Percentiles rank a stretch among this genome's conserved stretches.
Evolutionary conservation across 169 alveolate genomes (phyloP).

Genomic region (Perkinsus chesapeaki): DNA sequence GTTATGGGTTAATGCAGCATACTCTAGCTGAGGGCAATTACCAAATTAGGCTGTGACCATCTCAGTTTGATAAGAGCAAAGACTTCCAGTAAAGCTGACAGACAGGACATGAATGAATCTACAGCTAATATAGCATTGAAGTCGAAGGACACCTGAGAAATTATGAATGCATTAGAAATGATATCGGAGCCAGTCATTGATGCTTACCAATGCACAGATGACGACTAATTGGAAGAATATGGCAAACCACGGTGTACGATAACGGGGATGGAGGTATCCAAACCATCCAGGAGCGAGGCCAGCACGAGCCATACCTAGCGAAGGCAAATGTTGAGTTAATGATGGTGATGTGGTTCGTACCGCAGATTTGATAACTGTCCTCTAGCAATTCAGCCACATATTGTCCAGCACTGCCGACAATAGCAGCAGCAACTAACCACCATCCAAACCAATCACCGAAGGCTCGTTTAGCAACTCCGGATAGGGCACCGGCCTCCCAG

Average conservation of each 20-base stretch:
- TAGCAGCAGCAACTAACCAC: neutral
- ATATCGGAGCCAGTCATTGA: neutral
- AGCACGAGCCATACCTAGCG: neutral
- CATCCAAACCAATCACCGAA: neutral
- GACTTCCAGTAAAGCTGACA: neutral
- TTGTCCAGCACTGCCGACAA: constrained; percentile 8
- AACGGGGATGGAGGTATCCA: neutral
- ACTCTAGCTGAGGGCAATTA: neutral
- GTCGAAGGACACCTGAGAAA: neutral
- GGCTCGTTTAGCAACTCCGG: neutral
- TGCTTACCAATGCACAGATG: neutral
- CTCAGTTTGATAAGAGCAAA: neutral
- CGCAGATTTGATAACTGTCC: constrained; percentile 5
- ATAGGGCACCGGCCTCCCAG: constrained; percentile 5
- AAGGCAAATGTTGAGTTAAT: neutral
- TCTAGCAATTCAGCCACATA: constrained; percentile 9
- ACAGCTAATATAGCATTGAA: neutral
- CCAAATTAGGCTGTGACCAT: neutral
- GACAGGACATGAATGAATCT: neutral
- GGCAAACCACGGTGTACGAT: neutral
- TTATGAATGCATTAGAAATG: neutral
- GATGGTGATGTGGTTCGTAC: neutral
- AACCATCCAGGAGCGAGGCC: neutral
- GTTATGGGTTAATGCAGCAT: neutral
- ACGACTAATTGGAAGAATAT: neutral